These are phyloP conservation scores for Fusarium fracticaudum DNA, from an alignment of 2,329 filamentous ascomycete species.

Conservation along the genomic window DNA sequence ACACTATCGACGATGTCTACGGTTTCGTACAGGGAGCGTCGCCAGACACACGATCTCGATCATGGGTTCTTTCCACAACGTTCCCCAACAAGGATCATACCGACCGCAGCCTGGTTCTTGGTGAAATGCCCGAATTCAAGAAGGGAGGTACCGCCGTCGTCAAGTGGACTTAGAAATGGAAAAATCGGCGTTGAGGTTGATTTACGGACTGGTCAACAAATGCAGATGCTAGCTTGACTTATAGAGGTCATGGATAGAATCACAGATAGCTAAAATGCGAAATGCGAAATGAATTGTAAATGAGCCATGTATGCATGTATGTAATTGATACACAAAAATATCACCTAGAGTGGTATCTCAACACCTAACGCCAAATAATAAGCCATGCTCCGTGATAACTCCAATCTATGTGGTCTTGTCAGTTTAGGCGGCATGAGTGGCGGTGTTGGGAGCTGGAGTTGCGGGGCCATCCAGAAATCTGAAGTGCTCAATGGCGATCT, in stretches of 20 bases:
- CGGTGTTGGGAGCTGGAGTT: conserved; percentile 21
- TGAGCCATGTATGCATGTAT: background rate
- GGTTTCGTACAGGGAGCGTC: conserved; percentile 75
- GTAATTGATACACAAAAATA: conserved; percentile 8
- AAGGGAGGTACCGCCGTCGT: conserved; percentile 72
- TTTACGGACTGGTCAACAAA: conserved; percentile 3
- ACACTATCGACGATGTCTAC: conserved; percentile 82
- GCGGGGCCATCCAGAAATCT: conserved; percentile 67
- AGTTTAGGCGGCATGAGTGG: conserved; percentile 12
- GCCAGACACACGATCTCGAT: conserved; percentile 63
- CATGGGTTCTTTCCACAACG: conserved; percentile 81
- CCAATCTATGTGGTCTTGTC: background rate
- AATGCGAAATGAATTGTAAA: background rate
- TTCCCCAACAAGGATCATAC: conserved; percentile 85
- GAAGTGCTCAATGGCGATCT: conserved; percentile 86
- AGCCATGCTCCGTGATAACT: background rate
- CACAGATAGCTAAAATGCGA: background rate
- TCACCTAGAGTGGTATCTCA: conserved; percentile 41
- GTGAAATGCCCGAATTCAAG: conserved; percentile 72
- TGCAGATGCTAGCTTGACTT: conserved; percentile 10
- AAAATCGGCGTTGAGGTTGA: conserved; percentile 33
- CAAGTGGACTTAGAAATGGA: conserved; percentile 58
- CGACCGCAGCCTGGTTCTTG: conserved; percentile 68
- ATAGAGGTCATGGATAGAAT: conserved; percentile 26
- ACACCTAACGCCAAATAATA: conserved; percentile 40